Percentiles rank a stretch among this genome's conserved stretches.
phyloP scores from a whole-genome alignment of 768 basidiomycete genomes.

The Panaeolus cyanescens region DNA sequence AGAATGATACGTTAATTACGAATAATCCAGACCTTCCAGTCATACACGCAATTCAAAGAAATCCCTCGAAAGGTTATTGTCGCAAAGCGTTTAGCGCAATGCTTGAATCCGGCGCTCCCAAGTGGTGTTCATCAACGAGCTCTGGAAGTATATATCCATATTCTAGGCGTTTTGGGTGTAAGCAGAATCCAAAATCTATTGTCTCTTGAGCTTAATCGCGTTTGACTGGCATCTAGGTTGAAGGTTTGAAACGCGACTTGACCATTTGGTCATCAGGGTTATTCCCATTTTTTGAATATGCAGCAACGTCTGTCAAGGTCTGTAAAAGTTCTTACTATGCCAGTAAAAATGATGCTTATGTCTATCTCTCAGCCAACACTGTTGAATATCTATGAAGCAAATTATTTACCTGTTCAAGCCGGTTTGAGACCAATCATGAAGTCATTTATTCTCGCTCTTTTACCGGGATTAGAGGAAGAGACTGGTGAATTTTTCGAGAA shows the following conservation, averaged over 20 bases:
- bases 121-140: constrained; percentile 97
- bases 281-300: constrained; percentile 98
- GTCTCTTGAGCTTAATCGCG: constrained; percentile 5
- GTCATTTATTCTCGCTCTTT: constrained; percentile 88
- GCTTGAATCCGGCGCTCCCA: constrained; percentile 95
- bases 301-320: constrained; percentile 97
- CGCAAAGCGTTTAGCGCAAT: constrained; percentile 93
- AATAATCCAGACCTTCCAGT: constrained; percentile 77
- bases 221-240: constrained; percentile 52
- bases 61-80: constrained; percentile 95
- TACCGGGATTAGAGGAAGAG: constrained; percentile 97
- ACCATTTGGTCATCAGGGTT: constrained; percentile 94
- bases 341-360: not conserved
- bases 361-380: constrained; percentile 65
- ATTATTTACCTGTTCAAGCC: constrained; percentile 85
- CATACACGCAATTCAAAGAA: constrained; percentile 92
- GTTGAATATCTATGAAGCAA: constrained; percentile 88
- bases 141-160: constrained; percentile 91
- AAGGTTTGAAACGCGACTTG: constrained; percentile 85
- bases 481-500: constrained; percentile 97
- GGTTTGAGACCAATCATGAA: constrained; percentile 89
- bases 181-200: constrained; percentile 27
- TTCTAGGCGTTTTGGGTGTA: constrained; percentile 89
- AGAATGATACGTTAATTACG: not conserved
- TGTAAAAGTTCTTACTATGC: constrained; percentile 8